Evolutionary conservation across 306 rosid genomes (phyloP).

Genomic region (Cicer chorassanicum): DNA sequence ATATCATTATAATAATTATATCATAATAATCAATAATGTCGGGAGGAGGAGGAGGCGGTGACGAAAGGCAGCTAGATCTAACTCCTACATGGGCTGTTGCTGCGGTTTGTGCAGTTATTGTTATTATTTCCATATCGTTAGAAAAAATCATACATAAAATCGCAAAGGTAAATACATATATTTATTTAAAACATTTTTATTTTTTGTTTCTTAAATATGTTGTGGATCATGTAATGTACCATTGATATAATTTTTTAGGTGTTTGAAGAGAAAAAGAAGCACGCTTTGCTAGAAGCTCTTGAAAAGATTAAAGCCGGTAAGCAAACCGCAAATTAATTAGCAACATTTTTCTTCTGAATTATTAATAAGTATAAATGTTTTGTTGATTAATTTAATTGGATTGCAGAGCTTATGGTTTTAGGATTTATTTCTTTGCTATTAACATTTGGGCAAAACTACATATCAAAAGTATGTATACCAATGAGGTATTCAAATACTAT

Average conservation of each 20-base stretch:
- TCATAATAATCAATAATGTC: slow-evolving; percentile 46
- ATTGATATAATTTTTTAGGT: slow-evolving; percentile 44
- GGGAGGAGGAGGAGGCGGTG: slow-evolving; percentile 60
- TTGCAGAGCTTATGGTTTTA: slow-evolving; percentile 94
- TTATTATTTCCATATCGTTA: slow-evolving; percentile 68
- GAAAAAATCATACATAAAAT: slow-evolving; percentile 71
- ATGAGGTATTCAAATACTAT: slow-evolving; percentile 52
- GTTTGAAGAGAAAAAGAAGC: slow-evolving; percentile 64
- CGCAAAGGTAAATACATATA: slow-evolving; percentile 59
- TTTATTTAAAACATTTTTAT: not conserved
- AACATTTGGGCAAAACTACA: slow-evolving; percentile 84
- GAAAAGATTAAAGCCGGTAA: slow-evolving; percentile 88
- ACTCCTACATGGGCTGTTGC: slow-evolving; percentile 98
- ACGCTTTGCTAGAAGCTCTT: slow-evolving; percentile 85
- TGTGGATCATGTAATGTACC: not conserved
- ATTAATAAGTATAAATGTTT: not conserved
- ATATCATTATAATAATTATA: too few species aligned
- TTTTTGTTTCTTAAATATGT: not conserved
- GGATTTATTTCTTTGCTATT: slow-evolving; percentile 90
- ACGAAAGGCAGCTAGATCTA: slow-evolving; percentile 63
- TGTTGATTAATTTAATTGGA: slow-evolving; percentile 1
- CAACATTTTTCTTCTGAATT: not conserved
- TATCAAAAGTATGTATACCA: slow-evolving; percentile 67
- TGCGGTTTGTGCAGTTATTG: slow-evolving; percentile 75
- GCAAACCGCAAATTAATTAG: not conserved